phyloP scores from a whole-genome alignment of 2,329 filamentous ascomycete genomes.

The Claviceps digitariae region DNA sequence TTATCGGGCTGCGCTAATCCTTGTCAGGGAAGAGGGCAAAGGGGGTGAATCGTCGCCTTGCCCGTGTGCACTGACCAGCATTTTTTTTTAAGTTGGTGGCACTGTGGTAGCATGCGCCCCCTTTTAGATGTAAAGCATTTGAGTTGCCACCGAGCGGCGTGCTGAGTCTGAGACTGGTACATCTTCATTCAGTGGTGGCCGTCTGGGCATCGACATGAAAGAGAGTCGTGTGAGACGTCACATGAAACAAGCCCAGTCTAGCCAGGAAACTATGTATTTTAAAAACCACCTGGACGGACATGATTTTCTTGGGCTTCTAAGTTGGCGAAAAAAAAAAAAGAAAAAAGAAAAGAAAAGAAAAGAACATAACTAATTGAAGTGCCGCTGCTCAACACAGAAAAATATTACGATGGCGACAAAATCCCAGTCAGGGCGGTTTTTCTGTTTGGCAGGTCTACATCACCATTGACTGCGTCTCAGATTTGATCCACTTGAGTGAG shows the following conservation, averaged over 20 bases:
- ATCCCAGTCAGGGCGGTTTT: too few relatives aligned
- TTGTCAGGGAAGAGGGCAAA: constrained; percentile 4
- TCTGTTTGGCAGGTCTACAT: neutral
- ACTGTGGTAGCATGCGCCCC: neutral
- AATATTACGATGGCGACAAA: neutral
- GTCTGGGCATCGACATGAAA: neutral
- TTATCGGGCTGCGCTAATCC: constrained; percentile 12
- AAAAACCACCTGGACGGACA: too few relatives aligned
- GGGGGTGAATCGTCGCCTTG: constrained; percentile 9
- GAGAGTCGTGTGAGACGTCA: neutral
- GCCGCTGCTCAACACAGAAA: neutral
- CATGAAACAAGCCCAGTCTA: too few relatives aligned
- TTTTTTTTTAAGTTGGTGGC: neutral
- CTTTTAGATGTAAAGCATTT: neutral
- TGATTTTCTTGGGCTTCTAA: too few relatives aligned
- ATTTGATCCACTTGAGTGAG: neutral
- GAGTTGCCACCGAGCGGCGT: neutral
- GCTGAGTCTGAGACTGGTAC: neutral
- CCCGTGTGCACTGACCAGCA: constrained; percentile 1
- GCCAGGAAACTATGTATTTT: too few relatives aligned
- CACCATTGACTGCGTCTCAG: neutral
- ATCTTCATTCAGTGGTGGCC: neutral
- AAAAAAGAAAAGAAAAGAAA: too few relatives aligned
- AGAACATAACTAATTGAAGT: neutral
- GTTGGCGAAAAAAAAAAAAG: too few relatives aligned